phyloP scores from a whole-genome alignment of 1,284 basidiomycete genomes.

The Phlebopus sp. region DNA sequence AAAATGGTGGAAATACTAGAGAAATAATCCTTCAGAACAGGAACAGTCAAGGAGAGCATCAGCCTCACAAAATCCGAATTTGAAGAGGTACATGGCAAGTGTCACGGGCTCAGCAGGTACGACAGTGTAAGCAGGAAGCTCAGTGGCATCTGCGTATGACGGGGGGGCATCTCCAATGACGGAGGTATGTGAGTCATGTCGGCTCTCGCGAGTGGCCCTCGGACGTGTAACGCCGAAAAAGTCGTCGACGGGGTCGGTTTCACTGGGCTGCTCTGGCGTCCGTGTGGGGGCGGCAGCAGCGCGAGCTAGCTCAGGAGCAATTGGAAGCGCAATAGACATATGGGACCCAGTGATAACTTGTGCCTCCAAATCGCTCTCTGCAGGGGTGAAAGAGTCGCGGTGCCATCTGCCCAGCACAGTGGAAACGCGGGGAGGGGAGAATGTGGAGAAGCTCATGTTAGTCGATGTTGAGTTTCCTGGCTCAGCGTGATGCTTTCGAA shows the following conservation, averaged over 20 bases:
- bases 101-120: constrained; percentile 20
- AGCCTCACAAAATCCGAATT: constrained; percentile 30
- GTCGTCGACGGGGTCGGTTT: constrained; percentile 14
- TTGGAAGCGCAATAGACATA: constrained; percentile 8
- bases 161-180: constrained; percentile 14
- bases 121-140: constrained; percentile 24
- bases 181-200: constrained; percentile 18
- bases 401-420: constrained; percentile 19
- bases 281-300: background rate
- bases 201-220: constrained; percentile 19
- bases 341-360: constrained; percentile 13
- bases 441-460: constrained; percentile 1
- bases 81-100: constrained; percentile 32
- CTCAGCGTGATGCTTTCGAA: no score
- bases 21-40: no score
- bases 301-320: constrained; percentile 4
- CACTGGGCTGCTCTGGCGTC: constrained; percentile 1
- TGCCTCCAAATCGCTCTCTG: constrained; percentile 11
- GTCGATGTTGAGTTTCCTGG: background rate
- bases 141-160: constrained; percentile 18
- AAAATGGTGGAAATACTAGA: constrained; percentile 48
- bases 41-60: no score
- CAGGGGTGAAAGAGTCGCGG: constrained; percentile 4
- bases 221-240: constrained; percentile 19
- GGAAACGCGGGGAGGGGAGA: constrained; percentile 1